phyloP scores from a whole-genome alignment of 2,329 filamentous ascomycete genomes.

The Pyricularia sp. region DNA sequence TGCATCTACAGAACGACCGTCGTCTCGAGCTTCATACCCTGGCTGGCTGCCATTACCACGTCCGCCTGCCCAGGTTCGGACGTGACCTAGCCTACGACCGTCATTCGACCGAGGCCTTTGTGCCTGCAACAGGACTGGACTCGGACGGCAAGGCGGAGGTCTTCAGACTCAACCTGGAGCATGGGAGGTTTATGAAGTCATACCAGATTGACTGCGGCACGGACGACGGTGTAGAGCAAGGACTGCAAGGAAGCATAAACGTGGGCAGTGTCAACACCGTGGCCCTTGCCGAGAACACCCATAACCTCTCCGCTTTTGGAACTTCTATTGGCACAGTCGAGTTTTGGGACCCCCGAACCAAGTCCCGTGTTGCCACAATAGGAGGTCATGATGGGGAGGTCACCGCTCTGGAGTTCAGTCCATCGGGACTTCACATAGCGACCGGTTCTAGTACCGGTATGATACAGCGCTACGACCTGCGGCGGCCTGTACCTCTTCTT shows the following conservation, averaged over 20 bases:
- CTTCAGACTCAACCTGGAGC: conserved; percentile 83
- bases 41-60: conserved; percentile 76
- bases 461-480: conserved; percentile 84
- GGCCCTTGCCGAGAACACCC: conserved; percentile 77
- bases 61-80: conserved; percentile 87
- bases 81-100: conserved; percentile 81
- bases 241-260: conserved; percentile 78
- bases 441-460: conserved; percentile 83
- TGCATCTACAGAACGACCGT: conserved; percentile 88
- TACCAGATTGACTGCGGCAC: conserved; percentile 86
- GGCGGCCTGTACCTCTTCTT: conserved; percentile 74
- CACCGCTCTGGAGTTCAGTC: conserved; percentile 79
- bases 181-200: conserved; percentile 87
- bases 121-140: conserved; percentile 83
- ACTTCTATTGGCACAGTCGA: conserved; percentile 94
- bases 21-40: conserved; percentile 89
- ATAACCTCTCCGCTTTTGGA: conserved; percentile 87
- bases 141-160: conserved; percentile 82
- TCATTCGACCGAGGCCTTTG: conserved; percentile 70
- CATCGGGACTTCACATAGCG: conserved; percentile 74
- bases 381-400: conserved; percentile 62
- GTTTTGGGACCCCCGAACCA: conserved; percentile 87
- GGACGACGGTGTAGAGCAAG: conserved; percentile 64
- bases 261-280: conserved; percentile 82
- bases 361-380: conserved; percentile 71